A percentile compares a stretch with the other conserved stretches of the same genome.
Evolutionary conservation across 2,329 filamentous ascomycete species (phyloP).

Genomic region (Penicillium polonicum): DNA sequence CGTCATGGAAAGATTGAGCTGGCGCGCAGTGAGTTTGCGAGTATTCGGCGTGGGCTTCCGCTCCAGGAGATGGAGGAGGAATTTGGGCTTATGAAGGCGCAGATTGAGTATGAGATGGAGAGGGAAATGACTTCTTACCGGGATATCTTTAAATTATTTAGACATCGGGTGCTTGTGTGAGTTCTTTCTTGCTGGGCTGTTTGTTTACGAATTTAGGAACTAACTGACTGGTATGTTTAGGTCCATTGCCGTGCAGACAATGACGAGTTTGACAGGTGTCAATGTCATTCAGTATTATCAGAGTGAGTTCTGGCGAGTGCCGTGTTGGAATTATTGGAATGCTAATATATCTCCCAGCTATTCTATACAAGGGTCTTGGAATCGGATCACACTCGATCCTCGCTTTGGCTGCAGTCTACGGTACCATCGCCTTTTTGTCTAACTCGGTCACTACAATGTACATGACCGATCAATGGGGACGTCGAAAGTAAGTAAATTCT

Average conservation of each 20-base stretch:
- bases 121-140: constrained; percentile 53
- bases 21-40: constrained; percentile 50
- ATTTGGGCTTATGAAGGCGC: constrained; percentile 54
- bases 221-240: constrained; percentile 25
- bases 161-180: constrained; percentile 52
- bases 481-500: constrained; percentile 47
- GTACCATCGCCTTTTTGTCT: constrained; percentile 52
- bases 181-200: constrained; percentile 11
- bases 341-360: constrained; percentile 39
- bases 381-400: constrained; percentile 53
- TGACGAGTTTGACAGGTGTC: constrained; percentile 58
- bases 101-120: constrained; percentile 59
- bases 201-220: background rate
- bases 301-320: background rate
- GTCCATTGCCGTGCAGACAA: constrained; percentile 57
- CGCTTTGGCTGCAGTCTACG: constrained; percentile 55
- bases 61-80: constrained; percentile 50
- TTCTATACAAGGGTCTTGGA: constrained; percentile 55
- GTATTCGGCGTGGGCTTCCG: constrained; percentile 49
- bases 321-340: background rate
- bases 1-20: constrained; percentile 51
- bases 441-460: constrained; percentile 54
- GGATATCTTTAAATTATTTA: constrained; percentile 55
- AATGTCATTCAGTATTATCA: constrained; percentile 54
- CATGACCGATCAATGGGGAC: constrained; percentile 59